Conservation (phyloP, 2,329 filamentous ascomycete genomes). For the Verticillium nubilum region DNA sequence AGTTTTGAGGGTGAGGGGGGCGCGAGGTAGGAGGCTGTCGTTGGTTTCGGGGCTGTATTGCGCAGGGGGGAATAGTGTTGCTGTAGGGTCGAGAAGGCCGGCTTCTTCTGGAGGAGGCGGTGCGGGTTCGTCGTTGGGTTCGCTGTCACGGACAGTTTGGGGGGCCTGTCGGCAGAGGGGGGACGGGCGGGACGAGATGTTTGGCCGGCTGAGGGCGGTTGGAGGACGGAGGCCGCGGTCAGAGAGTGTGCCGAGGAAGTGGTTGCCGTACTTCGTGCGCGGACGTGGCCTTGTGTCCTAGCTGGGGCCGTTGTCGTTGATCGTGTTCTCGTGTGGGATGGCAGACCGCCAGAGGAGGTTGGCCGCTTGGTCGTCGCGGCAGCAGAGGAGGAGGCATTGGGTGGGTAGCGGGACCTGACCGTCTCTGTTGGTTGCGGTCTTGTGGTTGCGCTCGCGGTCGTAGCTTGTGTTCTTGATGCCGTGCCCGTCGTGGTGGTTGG, state of each 20-base stretch:
- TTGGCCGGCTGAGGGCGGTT: conserved; percentile 22
- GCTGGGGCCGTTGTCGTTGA: conserved; percentile 8
- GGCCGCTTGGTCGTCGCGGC: conserved; percentile 14
- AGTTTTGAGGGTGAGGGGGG: conserved; percentile 57
- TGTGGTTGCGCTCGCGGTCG: conserved; percentile 4
- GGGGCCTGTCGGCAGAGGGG: background rate
- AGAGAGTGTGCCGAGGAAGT: conserved; percentile 9
- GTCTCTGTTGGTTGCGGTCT: conserved; percentile 1
- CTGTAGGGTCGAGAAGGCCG: conserved; percentile 57
- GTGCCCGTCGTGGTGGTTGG: conserved; percentile 12
- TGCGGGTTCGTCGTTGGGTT: conserved; percentile 3
- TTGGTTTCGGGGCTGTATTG: conserved; percentile 53
- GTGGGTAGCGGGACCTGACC: conserved; percentile 3
- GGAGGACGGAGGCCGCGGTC: conserved; percentile 28
- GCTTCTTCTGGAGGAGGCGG: conserved; percentile 32
- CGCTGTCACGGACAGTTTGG: background rate
- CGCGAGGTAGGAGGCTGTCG: conserved; percentile 51
- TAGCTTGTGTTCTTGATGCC: conserved; percentile 6
- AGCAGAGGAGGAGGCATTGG: conserved; percentile 4
- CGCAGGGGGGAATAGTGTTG: conserved; percentile 65
- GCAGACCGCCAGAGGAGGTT: conserved; percentile 20
- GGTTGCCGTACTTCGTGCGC: conserved; percentile 36
- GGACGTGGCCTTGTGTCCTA: conserved; percentile 21
- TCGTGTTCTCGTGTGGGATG: conserved; percentile 5
- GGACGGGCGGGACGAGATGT: conserved; percentile 6